Percentiles rank a stretch among this genome's conserved stretches.
Evolutionary conservation across 495 filamentous ascomycete species (phyloP).

Genomic region (Hypoxylon cercidicola): DNA sequence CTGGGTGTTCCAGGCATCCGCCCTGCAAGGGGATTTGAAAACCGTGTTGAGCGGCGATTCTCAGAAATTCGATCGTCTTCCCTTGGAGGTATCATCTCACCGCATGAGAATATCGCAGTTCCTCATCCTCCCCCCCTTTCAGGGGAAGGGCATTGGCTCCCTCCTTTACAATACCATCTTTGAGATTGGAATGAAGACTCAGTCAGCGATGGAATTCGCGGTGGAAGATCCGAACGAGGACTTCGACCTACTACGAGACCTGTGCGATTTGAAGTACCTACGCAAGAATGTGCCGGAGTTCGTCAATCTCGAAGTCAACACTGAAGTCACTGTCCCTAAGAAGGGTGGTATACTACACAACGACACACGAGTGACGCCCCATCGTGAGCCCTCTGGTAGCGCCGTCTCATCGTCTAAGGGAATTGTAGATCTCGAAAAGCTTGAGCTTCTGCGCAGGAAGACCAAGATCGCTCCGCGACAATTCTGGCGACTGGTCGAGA

Average conservation of each 20-base stretch:
- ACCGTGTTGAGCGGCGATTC: too few relatives aligned
- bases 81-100: constrained; percentile 61
- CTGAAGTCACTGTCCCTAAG: constrained; percentile 45
- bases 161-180: constrained; percentile 84
- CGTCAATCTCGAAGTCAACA: constrained; percentile 62
- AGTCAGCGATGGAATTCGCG: constrained; percentile 80
- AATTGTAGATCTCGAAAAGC: constrained; percentile 69
- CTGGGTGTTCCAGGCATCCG: constrained; percentile 65
- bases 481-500: constrained; percentile 85
- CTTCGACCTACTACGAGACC: constrained; percentile 90
- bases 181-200: constrained; percentile 66
- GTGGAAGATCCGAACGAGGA: constrained; percentile 96
- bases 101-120: constrained; percentile 93
- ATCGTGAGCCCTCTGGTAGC: background rate
- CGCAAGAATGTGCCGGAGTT: constrained; percentile 62
- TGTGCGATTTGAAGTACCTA: constrained; percentile 79
- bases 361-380: constrained; percentile 52
- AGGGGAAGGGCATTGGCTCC: constrained; percentile 79
- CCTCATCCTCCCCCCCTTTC: constrained; percentile 89
- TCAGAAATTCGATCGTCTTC: background rate
- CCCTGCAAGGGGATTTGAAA: constrained; percentile 32
- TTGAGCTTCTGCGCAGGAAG: constrained; percentile 68
- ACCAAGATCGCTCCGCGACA: constrained; percentile 88
- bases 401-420: constrained; percentile 14
- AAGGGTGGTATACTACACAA: constrained; percentile 63